Evolutionary conservation across 257 asterid genomes (phyloP).

Genomic region (Fraxinus pennsylvanica): DNA sequence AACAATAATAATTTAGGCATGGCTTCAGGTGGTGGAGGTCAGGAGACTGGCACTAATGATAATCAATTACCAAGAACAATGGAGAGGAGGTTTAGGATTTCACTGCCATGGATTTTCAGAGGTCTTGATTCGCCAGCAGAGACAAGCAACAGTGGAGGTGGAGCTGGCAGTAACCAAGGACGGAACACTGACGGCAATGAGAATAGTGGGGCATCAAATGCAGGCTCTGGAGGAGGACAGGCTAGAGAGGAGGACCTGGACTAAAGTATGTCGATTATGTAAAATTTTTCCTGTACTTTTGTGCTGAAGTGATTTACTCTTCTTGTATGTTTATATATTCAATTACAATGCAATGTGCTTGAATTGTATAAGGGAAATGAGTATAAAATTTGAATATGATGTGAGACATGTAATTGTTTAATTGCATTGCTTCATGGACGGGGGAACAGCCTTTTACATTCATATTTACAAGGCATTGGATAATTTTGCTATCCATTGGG

Average conservation of each 20-base stretch:
- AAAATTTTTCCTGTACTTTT: neutral
- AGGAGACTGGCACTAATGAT: constrained; percentile 28
- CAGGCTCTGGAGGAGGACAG: constrained; percentile 49
- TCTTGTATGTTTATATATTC: constrained; percentile 12
- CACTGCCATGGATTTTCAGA: constrained; percentile 58
- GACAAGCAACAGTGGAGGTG: constrained; percentile 52
- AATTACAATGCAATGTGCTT: constrained; percentile 6
- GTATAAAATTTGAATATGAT: neutral
- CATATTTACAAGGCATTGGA: neutral
- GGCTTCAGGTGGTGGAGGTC: constrained; percentile 42
- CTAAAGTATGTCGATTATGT: constrained; percentile 39
- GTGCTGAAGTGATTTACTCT: constrained; percentile 4
- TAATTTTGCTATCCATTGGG: neutral
- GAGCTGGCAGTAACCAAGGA: constrained; percentile 31
- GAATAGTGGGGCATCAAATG: constrained; percentile 34
- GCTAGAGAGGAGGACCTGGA: constrained; percentile 79
- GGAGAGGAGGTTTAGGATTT: constrained; percentile 60
- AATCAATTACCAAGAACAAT: constrained; percentile 36
- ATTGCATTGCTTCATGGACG: constrained; percentile 4
- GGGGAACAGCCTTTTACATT: neutral
- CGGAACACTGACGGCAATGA: constrained; percentile 25
- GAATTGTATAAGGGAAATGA: constrained; percentile 13
- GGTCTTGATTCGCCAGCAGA: constrained; percentile 54
- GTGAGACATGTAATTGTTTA: constrained; percentile 10
- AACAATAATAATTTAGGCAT: constrained; percentile 29